These are phyloP conservation scores for Salinomyces thailandicus DNA, from an alignment of 2,329 filamentous ascomycete genomes.

Conservation along the genomic window DNA sequence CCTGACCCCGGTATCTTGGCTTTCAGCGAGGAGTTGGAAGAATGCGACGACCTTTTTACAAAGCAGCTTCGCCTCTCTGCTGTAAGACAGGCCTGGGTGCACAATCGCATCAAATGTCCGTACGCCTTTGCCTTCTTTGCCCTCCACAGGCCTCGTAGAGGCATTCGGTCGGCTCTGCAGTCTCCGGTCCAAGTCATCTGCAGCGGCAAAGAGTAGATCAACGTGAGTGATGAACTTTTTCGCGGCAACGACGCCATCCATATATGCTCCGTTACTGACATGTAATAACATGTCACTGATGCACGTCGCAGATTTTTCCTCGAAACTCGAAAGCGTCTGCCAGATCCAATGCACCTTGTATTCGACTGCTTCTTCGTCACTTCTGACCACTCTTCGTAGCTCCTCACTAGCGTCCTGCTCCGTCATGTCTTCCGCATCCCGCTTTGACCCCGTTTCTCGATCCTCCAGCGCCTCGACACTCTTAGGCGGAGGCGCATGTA, in stretches of 20 bases:
- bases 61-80: constrained; percentile 92
- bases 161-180: constrained; percentile 45
- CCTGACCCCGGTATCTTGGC: constrained; percentile 78
- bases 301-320: constrained; percentile 93
- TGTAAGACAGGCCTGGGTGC: constrained; percentile 67
- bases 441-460: constrained; percentile 14
- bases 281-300: constrained; percentile 98
- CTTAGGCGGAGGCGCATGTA: constrained; percentile 39
- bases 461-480: constrained; percentile 25
- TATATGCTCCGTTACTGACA: constrained; percentile 93
- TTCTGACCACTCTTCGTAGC: constrained; percentile 64
- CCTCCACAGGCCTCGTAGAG: neutral
- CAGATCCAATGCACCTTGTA: constrained; percentile 97
- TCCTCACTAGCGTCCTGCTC: constrained; percentile 53
- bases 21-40: constrained; percentile 88
- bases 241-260: constrained; percentile 88
- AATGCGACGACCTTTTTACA: constrained; percentile 99
- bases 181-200: constrained; percentile 70
- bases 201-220: constrained; percentile 80
- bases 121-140: constrained; percentile 15
- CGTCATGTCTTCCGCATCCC: constrained; percentile 22
- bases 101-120: constrained; percentile 25
- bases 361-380: constrained; percentile 88
- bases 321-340: constrained; percentile 93
- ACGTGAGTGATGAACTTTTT: constrained; percentile 96